phyloP scores from a whole-genome alignment of 1,139 yeast species.

The Spathaspora sp. region DNA sequence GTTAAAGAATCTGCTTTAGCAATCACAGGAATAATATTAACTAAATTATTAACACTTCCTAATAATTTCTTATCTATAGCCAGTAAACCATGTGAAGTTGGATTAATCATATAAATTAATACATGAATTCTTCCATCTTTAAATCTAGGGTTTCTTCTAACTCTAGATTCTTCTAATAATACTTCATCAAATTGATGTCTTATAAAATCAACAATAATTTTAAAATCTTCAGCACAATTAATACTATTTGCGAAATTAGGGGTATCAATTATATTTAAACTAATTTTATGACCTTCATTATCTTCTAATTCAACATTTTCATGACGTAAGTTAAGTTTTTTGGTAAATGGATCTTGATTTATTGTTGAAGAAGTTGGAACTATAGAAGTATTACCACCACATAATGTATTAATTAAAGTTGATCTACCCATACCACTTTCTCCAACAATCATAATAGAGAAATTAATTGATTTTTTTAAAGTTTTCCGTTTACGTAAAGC shows the following conservation, averaged over 20 bases:
- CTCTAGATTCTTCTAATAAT: conserved; percentile 48
- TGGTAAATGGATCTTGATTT: conserved; percentile 42
- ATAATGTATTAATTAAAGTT: conserved; percentile 63
- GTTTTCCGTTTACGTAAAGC: conserved; percentile 59
- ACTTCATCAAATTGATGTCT: conserved; percentile 52
- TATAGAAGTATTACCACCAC: conserved; percentile 70
- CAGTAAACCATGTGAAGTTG: conserved; percentile 48
- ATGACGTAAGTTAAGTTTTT: conserved; percentile 45
- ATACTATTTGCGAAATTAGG: conserved; percentile 81
- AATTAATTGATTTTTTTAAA: conserved; percentile 52
- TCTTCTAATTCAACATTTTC: conserved; percentile 53
- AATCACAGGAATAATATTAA: conserved; percentile 43
- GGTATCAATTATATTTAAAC: conserved; percentile 52
- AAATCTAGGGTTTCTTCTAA: conserved; percentile 48
- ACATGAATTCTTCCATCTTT: conserved; percentile 50
- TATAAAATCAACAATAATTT: conserved; percentile 47
- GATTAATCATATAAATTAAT: conserved; percentile 47
- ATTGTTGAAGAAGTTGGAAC: conserved; percentile 44
- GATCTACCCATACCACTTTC: conserved; percentile 63
- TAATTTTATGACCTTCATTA: conserved; percentile 51
- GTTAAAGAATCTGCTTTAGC: conserved; percentile 46
- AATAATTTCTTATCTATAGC: conserved; percentile 44
- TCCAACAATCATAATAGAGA: conserved; percentile 60
- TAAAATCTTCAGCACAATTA: conserved; percentile 45
- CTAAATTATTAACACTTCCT: conserved; percentile 41